Evolutionary conservation across 495 filamentous ascomycete genomes (phyloP).

Genomic region (Cairneyella variabilis): DNA sequence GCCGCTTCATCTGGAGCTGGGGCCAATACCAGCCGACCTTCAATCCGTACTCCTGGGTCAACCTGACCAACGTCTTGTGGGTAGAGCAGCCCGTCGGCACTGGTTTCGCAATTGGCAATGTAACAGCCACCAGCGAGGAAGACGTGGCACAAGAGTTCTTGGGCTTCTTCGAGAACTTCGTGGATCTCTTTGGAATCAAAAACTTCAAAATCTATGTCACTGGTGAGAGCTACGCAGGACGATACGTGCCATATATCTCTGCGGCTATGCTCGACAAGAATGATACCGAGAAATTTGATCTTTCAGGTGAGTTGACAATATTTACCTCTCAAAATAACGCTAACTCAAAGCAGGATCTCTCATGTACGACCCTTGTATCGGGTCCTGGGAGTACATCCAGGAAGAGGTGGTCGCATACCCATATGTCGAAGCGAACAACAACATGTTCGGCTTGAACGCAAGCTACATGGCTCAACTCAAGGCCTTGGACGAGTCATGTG

Average conservation of each 20-base stretch:
- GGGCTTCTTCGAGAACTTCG: slow-evolving; percentile 63
- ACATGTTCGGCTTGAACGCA: slow-evolving; percentile 55
- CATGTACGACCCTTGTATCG: slow-evolving; percentile 26
- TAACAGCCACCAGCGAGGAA: slow-evolving; percentile 49
- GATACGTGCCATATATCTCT: slow-evolving; percentile 54
- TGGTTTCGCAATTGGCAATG: slow-evolving; percentile 52
- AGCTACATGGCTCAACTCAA: slow-evolving; percentile 47
- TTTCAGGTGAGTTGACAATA: slow-evolving; percentile 34
- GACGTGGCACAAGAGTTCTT: slow-evolving; percentile 57
- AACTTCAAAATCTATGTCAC: slow-evolving; percentile 60
- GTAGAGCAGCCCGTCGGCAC: slow-evolving; percentile 52
- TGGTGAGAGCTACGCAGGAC: slow-evolving; percentile 57
- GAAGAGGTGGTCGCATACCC: slow-evolving; percentile 37
- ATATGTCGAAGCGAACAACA: slow-evolving; percentile 46
- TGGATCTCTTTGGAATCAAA: slow-evolving; percentile 56
- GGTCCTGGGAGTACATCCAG: slow-evolving; percentile 16
- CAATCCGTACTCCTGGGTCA: slow-evolving; percentile 65
- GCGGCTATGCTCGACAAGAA: slow-evolving; percentile 48
- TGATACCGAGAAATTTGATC: slow-evolving; percentile 44
- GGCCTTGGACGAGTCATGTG: slow-evolving; percentile 47
- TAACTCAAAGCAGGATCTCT: slow-evolving; percentile 12
- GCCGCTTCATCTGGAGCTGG: slow-evolving; percentile 58
- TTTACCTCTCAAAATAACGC: neutral
- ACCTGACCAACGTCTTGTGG: slow-evolving; percentile 21
- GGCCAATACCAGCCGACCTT: slow-evolving; percentile 53